Evolutionary conservation across 331 rosid genomes (phyloP).

Genomic region (Rosa hybrid): DNA sequence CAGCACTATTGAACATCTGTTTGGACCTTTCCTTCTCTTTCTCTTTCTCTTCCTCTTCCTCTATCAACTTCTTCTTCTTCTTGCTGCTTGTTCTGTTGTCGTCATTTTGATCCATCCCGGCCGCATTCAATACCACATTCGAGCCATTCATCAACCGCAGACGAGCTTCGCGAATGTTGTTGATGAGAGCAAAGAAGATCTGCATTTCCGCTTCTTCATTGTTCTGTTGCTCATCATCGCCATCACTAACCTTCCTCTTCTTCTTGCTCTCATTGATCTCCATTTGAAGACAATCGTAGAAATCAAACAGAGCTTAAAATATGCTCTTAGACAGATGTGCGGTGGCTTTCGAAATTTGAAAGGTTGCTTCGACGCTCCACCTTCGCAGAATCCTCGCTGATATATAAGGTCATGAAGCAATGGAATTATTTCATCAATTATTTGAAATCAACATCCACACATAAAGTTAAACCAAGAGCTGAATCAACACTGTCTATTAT

Average conservation of each 20-base stretch:
- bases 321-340: not conserved
- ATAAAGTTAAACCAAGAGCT: no score
- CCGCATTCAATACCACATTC: not conserved
- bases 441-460: not conserved
- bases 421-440: not conserved
- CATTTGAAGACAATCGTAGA: not conserved
- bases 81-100: not conserved
- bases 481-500: no score
- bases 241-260: not conserved
- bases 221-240: not conserved
- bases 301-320: not conserved
- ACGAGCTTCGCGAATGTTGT: constrained; percentile 29
- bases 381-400: not conserved
- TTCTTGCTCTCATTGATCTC: constrained; percentile 7
- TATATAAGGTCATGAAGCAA: not conserved
- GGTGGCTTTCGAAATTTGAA: not conserved
- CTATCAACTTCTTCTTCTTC: no score
- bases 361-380: constrained; percentile 12
- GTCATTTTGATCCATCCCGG: not conserved
- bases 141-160: constrained; percentile 22
- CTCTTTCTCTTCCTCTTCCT: not conserved
- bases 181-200: constrained; percentile 23
- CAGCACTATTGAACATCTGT: not conserved
- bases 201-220: constrained; percentile 28
- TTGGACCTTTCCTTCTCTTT: not conserved